These are phyloP conservation scores for Pholiota conissans DNA, from an alignment of 768 basidiomycete genomes.

Conservation along the genomic window DNA sequence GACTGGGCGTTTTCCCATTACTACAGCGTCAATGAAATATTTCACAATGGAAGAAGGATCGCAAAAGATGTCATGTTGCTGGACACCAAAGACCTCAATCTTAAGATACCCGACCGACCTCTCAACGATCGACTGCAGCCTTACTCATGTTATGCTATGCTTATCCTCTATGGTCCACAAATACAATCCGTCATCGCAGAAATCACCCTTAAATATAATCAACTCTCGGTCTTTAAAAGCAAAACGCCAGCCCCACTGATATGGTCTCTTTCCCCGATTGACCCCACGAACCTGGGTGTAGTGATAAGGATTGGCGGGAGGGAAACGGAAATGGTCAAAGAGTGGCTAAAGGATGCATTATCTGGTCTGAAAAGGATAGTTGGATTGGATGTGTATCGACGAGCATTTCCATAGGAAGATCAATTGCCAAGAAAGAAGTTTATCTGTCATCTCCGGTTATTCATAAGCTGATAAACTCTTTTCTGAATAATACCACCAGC, in stretches of 20 bases:
- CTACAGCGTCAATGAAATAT: slow-evolving; percentile 83
- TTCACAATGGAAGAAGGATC: slow-evolving; percentile 60
- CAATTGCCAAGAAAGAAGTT: background rate
- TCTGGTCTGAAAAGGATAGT: slow-evolving; percentile 48
- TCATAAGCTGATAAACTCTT: background rate
- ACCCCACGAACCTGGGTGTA: slow-evolving; percentile 41
- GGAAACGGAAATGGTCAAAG: slow-evolving; percentile 74
- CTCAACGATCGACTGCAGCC: slow-evolving; percentile 67
- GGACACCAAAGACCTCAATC: slow-evolving; percentile 41
- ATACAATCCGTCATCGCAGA: slow-evolving; percentile 45
- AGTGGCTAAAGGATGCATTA: slow-evolving; percentile 65
- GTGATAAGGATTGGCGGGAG: slow-evolving; percentile 74
- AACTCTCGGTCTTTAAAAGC: slow-evolving; percentile 64
- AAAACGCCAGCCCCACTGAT: slow-evolving; percentile 61
- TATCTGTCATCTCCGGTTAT: background rate
- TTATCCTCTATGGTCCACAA: slow-evolving; percentile 76
- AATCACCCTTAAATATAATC: slow-evolving; percentile 49
- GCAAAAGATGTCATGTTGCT: slow-evolving; percentile 80
- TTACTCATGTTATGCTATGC: slow-evolving; percentile 88
- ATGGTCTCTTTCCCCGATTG: slow-evolving; percentile 78
- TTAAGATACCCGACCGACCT: slow-evolving; percentile 39
- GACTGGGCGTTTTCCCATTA: slow-evolving; percentile 89
- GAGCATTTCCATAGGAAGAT: slow-evolving; percentile 49
- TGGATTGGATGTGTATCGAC: slow-evolving; percentile 64
- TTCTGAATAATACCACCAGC: background rate